Evolutionary conservation across 116 monocot species (phyloP).

Genomic region (Dioscorea cayenensis): DNA sequence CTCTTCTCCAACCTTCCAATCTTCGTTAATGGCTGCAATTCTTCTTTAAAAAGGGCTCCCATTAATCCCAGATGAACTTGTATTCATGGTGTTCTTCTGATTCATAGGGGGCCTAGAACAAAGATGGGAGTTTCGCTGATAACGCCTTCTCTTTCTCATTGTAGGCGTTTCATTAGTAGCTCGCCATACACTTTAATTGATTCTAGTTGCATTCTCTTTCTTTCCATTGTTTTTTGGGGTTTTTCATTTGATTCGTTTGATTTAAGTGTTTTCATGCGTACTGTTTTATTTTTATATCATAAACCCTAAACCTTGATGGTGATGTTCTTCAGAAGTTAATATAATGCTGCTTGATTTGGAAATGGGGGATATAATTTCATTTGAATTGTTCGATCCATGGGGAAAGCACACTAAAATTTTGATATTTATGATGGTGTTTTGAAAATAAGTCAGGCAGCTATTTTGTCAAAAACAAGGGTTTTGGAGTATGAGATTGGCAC

Average conservation of each 20-base stretch:
- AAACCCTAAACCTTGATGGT: neutral
- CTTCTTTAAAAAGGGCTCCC: neutral
- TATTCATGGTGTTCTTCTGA: slow-evolving; percentile 18
- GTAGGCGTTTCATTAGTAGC: slow-evolving; percentile 28
- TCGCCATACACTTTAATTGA: slow-evolving; percentile 8
- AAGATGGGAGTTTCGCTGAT: slow-evolving; percentile 28
- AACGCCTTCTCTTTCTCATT: slow-evolving; percentile 1
- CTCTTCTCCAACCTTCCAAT: neutral
- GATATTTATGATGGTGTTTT: too few relatives aligned
- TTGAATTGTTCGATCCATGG: too few relatives aligned
- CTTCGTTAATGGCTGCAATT: neutral
- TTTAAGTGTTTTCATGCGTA: neutral
- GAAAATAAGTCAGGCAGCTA: too few relatives aligned
- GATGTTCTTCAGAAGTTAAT: neutral
- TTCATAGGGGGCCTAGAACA: slow-evolving; percentile 35
- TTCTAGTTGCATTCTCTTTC: neutral
- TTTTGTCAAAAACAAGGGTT: too few relatives aligned
- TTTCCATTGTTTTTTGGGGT: neutral
- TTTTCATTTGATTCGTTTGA: neutral
- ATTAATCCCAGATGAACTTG: slow-evolving; percentile 25
- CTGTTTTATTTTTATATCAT: neutral
- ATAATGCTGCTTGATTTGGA: neutral
- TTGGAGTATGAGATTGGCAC: too few relatives aligned
- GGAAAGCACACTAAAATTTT: too few relatives aligned
- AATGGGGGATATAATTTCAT: too few relatives aligned